Base-by-base conservation (phyloP, 1,284 basidiomycete species). In the Athelia psychrophila region DNA sequence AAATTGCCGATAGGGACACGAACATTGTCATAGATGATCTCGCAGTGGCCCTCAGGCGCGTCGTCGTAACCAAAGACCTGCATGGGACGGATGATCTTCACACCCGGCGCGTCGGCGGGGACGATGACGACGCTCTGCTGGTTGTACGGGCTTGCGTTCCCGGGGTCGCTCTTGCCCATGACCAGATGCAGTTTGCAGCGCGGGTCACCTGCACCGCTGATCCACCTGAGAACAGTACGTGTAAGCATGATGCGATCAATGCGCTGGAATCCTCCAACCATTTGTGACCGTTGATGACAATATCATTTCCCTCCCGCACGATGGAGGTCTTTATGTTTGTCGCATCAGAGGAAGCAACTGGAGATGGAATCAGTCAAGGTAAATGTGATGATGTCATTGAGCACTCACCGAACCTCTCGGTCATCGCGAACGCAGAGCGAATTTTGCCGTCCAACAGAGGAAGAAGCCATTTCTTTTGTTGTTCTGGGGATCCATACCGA, bases 221-320 rank as follows among this genome's bases (percentile, higher is more conserved):
- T 98, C 89, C 92, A 98, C 91, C 87, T 89, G n/a, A n/a, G n/a
- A n/a, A 52, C 23, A 54, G 56, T 38, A 51, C 8, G 45, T 18
- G 38, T 53, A 25, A 24, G 48, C 10, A 54, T 27, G 38, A 50
- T 13, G 15, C 18, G 3, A 35, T 12, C 33, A 35, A 35, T 35
- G n/a, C 10, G 33, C 33, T 12, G 33, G n/a, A 10, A 10, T 35
- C 12, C 12, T 35, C 33, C 64, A 44, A 86, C 95, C 96, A 98
- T 81, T 99, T 99, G 73, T 96, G 94, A 1, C 96, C 96, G 63
- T 92, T 95, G 61, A 99, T 87, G 56, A 97, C 86, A 58, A 98
- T 92, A 58, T 95, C 88, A 62, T 94, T 75, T 45, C 93, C 93
- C 66, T 95, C 90, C 57, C 84, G 80, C 45, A 83, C 81, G 54